Evolutionary conservation across 495 filamentous ascomycete species (phyloP).

Genomic region (Delitschia confertaspora): DNA sequence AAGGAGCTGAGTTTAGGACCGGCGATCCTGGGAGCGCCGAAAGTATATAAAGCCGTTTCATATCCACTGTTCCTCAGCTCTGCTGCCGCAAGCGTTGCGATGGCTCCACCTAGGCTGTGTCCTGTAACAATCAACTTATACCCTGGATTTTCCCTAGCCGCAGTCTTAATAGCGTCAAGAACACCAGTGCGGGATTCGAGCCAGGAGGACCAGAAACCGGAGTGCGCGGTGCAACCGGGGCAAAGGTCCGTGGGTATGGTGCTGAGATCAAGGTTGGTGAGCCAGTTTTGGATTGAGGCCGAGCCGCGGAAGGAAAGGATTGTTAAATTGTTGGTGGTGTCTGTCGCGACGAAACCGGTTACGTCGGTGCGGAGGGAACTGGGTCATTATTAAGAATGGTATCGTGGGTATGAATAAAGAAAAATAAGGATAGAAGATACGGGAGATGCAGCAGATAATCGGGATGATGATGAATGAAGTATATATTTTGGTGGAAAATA

Average conservation of each 20-base stretch:
- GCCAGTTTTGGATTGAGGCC: slow-evolving; percentile 53
- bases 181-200: slow-evolving; percentile 36
- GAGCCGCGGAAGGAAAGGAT: slow-evolving; percentile 64
- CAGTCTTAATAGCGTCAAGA: slow-evolving; percentile 37
- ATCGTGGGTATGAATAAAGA: background rate
- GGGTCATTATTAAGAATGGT: background rate
- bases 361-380: slow-evolving; percentile 51
- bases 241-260: slow-evolving; percentile 39
- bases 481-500: background rate
- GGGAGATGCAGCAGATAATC: too few species aligned
- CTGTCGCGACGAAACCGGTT: slow-evolving; percentile 60
- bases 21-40: slow-evolving; percentile 60
- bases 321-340: slow-evolving; percentile 51
- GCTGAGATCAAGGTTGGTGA: slow-evolving; percentile 49
- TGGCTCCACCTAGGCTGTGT: slow-evolving; percentile 61
- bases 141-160: slow-evolving; percentile 36
- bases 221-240: slow-evolving; percentile 44
- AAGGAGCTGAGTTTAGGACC: slow-evolving; percentile 48
- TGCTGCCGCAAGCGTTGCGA: slow-evolving; percentile 54
- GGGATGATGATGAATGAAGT: background rate
- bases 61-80: slow-evolving; percentile 47
- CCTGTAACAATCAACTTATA: slow-evolving; percentile 54
- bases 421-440: background rate
- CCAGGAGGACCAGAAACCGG: slow-evolving; percentile 53
- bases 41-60: slow-evolving; percentile 48